Conservation (phyloP, 306 rosid species). For the Bauhinia variegata region DNA sequence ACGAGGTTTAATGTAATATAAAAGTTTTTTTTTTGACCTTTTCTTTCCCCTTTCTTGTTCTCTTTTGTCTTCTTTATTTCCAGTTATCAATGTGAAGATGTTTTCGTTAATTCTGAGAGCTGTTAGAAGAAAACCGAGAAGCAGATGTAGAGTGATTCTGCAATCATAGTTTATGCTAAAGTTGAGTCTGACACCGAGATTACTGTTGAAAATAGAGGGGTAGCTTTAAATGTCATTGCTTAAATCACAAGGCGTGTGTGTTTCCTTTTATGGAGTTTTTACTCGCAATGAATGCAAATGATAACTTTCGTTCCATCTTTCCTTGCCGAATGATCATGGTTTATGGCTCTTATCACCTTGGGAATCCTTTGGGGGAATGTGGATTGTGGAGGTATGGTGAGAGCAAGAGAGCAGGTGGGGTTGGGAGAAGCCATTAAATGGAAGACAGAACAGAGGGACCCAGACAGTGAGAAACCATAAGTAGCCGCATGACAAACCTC, state of each 20-base stretch:
- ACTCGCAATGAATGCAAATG: conserved; percentile 48
- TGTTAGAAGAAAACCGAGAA: conserved; percentile 14
- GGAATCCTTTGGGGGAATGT: conserved; percentile 20
- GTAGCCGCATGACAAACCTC: conserved; percentile 29
- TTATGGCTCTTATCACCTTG: conserved; percentile 11
- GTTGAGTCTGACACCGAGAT: conserved; percentile 27
- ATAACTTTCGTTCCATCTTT: conserved; percentile 38
- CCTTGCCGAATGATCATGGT: conserved; percentile 21
- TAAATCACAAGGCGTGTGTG: conserved; percentile 34
- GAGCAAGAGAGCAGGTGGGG: conserved; percentile 2
- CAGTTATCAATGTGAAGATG: conserved; percentile 25
- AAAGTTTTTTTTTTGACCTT: neutral
- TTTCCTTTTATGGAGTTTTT: conserved; percentile 28
- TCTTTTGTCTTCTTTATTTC: conserved; percentile 12
- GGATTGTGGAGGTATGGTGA: neutral
- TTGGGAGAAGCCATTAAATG: conserved; percentile 9
- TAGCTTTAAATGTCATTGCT: conserved; percentile 45
- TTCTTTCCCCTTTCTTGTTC: neutral
- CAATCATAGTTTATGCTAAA: conserved; percentile 23
- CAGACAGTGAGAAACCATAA: conserved; percentile 29
- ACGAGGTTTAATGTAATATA: conserved; percentile 39
- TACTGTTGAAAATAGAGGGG: conserved; percentile 29
- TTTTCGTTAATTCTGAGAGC: neutral
- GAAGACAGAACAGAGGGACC: conserved; percentile 40
- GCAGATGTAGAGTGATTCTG: conserved; percentile 34